Base-by-base conservation (phyloP, 805 yeast genomes). In the Candida manassasensis region DNA sequence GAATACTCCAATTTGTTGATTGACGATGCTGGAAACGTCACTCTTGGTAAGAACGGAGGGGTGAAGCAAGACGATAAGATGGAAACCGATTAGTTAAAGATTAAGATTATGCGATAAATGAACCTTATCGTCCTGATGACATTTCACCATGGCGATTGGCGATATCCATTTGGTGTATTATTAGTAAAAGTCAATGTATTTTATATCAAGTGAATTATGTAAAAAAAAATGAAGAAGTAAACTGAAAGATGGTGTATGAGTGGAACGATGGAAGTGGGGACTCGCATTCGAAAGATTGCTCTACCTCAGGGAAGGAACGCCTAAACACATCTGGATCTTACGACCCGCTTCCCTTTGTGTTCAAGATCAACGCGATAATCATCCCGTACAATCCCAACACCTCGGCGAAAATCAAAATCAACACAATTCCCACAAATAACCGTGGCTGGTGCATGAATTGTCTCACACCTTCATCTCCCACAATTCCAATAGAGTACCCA, bases 401-500 rank as follows among this genome's bases (percentile, higher is more conserved):
- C 67, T 86, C 96, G 36, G 95, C 89, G 53, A 86, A 86, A 76
- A 86, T 86, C 52, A 86, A 76, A 52, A 86, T 87, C 61, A 86
- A 75, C 35, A 86, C 90, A 59, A 86, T 86, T 27, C 95, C 96
- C 34, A 86, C 95, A 63, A 86, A 86, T 43, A 86, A 69, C 53
- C 88, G 73, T 33, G 94, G 90, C 61, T 86, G 95, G 53, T 84
- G 86, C 86, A 85, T 82, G 48, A 74, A 78, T 50, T 82, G 85
- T 51, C 96, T 77, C 31, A 86, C 95, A 45, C 96, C 96, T 52
- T 84, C 94, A 54, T 86, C 96, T 27, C 96, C 96, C 25, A 86
- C 96, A 44, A 86, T 81, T 34, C 96, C 96, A 66, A 86, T 86
- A 39, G 98, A 93, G 62, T 89, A 93, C 29, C 99, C 99, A 40